Percentiles rank a stretch among this genome's conserved stretches.
phyloP scores from a whole-genome alignment of 73 alveolate species.

The Tetrahymena elliotti region DNA sequence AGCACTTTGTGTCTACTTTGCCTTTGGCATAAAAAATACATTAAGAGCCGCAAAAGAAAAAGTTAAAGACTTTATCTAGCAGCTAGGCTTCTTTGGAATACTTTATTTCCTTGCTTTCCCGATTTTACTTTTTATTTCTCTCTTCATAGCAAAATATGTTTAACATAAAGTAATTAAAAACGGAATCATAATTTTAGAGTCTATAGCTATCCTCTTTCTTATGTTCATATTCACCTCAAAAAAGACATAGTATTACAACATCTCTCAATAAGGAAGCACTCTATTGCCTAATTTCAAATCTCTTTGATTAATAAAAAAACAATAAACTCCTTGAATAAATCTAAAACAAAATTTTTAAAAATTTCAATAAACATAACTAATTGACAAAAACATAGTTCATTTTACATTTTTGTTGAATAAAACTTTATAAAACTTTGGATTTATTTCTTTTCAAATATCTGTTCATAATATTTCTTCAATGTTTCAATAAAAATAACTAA shows the following conservation, averaged over 20 bases:
- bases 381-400: too few species aligned
- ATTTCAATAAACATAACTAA: too few species aligned
- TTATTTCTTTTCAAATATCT: too few species aligned
- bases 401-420: too few species aligned
- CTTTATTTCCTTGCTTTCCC: background rate
- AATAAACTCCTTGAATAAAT: too few species aligned
- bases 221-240: background rate
- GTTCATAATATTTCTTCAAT: too few species aligned
- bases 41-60: background rate
- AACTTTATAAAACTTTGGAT: too few species aligned
- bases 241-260: background rate
- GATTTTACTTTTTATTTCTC: background rate
- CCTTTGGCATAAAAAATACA: background rate
- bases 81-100: background rate
- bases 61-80: background rate
- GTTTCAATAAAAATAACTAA: too few species aligned
- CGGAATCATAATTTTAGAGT: background rate
- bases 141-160: background rate
- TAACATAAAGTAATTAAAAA: background rate
- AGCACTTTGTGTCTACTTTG: background rate
- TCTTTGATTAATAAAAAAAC: background rate
- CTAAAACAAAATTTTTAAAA: too few species aligned
- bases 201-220: background rate
- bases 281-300: background rate
- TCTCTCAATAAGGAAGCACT: background rate